Base-by-base conservation (phyloP, 108 stramenopile genomes). In the Cyclotella cryptica region DNA sequence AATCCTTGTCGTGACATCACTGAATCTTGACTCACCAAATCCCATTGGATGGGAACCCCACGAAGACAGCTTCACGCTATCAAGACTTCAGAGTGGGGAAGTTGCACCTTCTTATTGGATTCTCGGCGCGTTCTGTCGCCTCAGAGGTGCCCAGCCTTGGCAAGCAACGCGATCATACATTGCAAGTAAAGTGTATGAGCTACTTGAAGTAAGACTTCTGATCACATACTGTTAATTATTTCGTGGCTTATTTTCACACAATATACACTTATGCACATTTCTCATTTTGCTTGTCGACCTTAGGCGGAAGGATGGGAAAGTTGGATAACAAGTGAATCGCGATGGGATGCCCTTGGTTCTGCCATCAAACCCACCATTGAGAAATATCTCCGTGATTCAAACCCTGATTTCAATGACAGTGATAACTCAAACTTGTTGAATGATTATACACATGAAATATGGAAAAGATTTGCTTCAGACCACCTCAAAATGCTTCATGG, bases 141-240 rank as follows among this genome's bases (percentile, higher is more conserved):
- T 68, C 9, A 68, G 67, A 52, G 67, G 67, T 29, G 47, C 67
- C 1, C 67, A 68, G 19, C 67, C 67, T 15, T 68, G 67, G 67
- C 67, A 68, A 19, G 67, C 67, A 52, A 68, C 67, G 14, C 49
- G 67, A 1, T 52, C 67, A 18, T 52, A 52, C 67, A 68, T 68
- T 0, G 49, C 51, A 39, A 68, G 29, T 28, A 68, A 52, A n/a
- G 67, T 53, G 8, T 68, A 68, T 51, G 67, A 68, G 30, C 67
- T 53, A 29, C 67, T 68, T 35, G 67, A 68, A 53, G 67, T 61
- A n/a, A 30, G 60, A n/a, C n/a, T n/a, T n/a, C n/a, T n/a, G n/a
- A n/a, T n/a, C n/a, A n/a, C 35, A 35, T 35, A 5, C 35, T 5
- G 2, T 6, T 35, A 6, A 35, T 35, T 35, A 35, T 35, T 35